Conservation (phyloP, 768 basidiomycete genomes). For the Tricholoma hemisulphureum region DNA sequence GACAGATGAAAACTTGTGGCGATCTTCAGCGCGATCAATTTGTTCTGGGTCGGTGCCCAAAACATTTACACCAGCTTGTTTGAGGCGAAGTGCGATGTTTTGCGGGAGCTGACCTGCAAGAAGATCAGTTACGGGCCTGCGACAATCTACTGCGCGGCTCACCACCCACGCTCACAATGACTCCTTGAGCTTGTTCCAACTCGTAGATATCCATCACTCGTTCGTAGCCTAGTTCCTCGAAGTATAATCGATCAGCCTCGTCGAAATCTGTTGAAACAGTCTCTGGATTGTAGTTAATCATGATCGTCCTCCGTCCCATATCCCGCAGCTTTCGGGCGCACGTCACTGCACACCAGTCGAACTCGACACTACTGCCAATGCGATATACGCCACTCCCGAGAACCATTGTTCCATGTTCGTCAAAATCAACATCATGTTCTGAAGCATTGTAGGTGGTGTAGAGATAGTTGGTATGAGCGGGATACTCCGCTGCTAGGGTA, state of each 20-base stretch:
- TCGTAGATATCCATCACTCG: conserved; percentile 99
- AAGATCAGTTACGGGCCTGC: conserved; percentile 1
- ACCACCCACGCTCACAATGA: conserved; percentile 97
- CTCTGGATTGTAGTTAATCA: conserved; percentile 99
- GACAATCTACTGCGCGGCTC: conserved; percentile 21
- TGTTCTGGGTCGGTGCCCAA: conserved; percentile 93
- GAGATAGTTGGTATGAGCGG: conserved; percentile 98
- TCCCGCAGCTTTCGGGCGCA: conserved; percentile 90
- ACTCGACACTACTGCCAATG: conserved; percentile 97
- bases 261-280: conserved; percentile 99
- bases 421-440: conserved; percentile 91
- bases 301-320: conserved; percentile 93
- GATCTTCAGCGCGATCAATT: conserved; percentile 97
- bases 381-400: conserved; percentile 97
- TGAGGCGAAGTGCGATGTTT: conserved; percentile 96
- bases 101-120: conserved; percentile 88
- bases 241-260: conserved; percentile 98
- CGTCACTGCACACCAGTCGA: conserved; percentile 99
- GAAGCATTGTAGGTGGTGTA: conserved; percentile 99
- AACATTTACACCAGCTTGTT: conserved; percentile 86
- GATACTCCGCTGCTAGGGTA: conserved; percentile 97
- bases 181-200: conserved; percentile 87
- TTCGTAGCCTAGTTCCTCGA: conserved; percentile 97
- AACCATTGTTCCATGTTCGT: conserved; percentile 99
- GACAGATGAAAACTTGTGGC: conserved; percentile 98